Base-by-base conservation (phyloP, 2,329 filamentous ascomycete species). In the Hypoxylon sp. region DNA sequence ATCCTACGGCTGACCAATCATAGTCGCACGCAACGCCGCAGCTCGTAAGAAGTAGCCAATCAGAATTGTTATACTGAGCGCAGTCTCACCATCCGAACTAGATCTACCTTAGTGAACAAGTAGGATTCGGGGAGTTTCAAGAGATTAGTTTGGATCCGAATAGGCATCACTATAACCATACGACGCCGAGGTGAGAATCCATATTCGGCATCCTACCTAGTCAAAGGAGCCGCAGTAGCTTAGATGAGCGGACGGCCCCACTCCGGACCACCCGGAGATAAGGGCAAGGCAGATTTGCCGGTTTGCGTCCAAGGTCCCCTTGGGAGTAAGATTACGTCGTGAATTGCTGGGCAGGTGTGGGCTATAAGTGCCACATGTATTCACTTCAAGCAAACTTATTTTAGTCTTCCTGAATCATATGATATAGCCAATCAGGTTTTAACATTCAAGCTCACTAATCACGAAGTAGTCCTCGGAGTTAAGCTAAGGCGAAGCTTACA, bases 21-120 rank as follows among this genome's bases (percentile, higher is more conserved):
- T 24, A 9, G 29, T 33, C 11, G 11, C 11, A 26, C 17, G 55
- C 11, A 1, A 9, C 19, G 22, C 19, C 39, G 33, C 63, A 64
- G 29, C 59, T 73, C 71, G 71, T 73, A 73, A 68, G 50, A 19
- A 29, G 42, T 26, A 63, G 42, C 71, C 69, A 73, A 71, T 73
- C 62, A 71, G 39, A 24, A 35, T 22, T 13, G 13, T 11, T 31
- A 22, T 29, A 11, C 19, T n/a, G 13, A 46, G 58, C 62, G 65
- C 61, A 47, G 62, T 63, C 53, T 63, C 65, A 47, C 9, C n/a
- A 37, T 37, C 24, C 52, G 39, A 64, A 50, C 57, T 62, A 59
- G 59, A 57, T 22, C 19, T 22, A 22, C 19, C 46, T 39, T 39
- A 63, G 57, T 39, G 22, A 48, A 29, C 35, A 37, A 37, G 57